phyloP scores from a whole-genome alignment of 2,329 filamentous ascomycete genomes.

The Sclerotinia borealis region DNA sequence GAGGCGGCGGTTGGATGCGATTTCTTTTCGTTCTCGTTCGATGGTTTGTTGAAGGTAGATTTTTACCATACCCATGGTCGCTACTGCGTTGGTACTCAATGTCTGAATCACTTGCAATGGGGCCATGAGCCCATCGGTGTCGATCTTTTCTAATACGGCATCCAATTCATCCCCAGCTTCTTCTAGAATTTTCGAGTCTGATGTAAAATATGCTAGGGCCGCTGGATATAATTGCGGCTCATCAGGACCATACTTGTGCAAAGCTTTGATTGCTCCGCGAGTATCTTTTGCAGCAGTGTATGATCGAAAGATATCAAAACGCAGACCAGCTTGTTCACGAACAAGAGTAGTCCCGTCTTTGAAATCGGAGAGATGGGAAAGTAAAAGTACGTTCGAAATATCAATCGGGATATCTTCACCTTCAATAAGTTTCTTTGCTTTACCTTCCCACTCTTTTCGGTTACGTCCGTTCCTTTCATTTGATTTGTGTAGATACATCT shows the following conservation, averaged over 20 bases:
- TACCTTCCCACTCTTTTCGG: conserved; percentile 78
- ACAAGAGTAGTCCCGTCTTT: conserved; percentile 85
- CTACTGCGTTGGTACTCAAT: conserved; percentile 70
- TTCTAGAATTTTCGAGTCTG: conserved; percentile 70
- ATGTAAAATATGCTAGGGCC: conserved; percentile 88
- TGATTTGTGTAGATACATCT: conserved; percentile 94
- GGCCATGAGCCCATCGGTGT: conserved; percentile 86
- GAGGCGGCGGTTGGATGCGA: conserved; percentile 69
- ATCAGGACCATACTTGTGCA: conserved; percentile 84
- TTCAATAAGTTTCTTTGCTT: conserved; percentile 84
- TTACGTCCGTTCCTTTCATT: conserved; percentile 65
- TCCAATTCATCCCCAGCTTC: conserved; percentile 86
- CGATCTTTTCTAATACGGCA: conserved; percentile 75
- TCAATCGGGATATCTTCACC: conserved; percentile 78
- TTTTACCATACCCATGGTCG: conserved; percentile 97
- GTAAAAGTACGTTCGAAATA: conserved; percentile 85
- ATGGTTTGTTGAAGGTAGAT: conserved; percentile 86
- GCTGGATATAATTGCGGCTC: conserved; percentile 91
- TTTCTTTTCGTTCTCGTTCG: conserved; percentile 79
- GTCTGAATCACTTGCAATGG: conserved; percentile 95
- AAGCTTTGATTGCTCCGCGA: conserved; percentile 77
- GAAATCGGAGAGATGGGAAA: conserved; percentile 90
- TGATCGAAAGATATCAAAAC: conserved; percentile 94
- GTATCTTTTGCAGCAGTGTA: conserved; percentile 93
- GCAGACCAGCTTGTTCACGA: conserved; percentile 84